These are phyloP conservation scores for Pseudogymnoascus sp. DNA, from an alignment of 2,329 filamentous ascomycete species.

Conservation along the genomic window DNA sequence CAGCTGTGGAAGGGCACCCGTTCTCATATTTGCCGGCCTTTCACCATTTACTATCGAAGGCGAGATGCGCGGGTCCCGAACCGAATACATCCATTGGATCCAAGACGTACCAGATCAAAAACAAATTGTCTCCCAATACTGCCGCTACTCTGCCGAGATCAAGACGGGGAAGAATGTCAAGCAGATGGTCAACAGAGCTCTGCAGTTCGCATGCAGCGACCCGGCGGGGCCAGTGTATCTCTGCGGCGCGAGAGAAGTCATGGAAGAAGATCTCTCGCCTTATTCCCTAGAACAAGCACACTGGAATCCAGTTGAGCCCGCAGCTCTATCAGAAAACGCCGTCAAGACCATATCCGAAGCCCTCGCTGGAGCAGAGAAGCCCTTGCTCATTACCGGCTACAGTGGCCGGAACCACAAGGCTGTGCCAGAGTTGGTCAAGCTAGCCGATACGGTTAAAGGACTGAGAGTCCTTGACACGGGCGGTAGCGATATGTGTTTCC, in stretches of 20 bases:
- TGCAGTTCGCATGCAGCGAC: slow-evolving; percentile 62
- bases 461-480: slow-evolving; percentile 67
- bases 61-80: slow-evolving; percentile 59
- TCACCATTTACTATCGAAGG: slow-evolving; percentile 65
- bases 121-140: slow-evolving; percentile 64
- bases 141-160: slow-evolving; percentile 61
- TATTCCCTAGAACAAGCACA: slow-evolving; percentile 48
- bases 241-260: slow-evolving; percentile 55
- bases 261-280: slow-evolving; percentile 61
- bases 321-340: slow-evolving; percentile 45
- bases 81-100: slow-evolving; percentile 73
- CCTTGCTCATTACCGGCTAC: slow-evolving; percentile 64
- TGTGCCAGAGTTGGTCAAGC: slow-evolving; percentile 52
- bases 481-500: slow-evolving; percentile 76
- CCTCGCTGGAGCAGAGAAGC: slow-evolving; percentile 54
- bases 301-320: slow-evolving; percentile 53
- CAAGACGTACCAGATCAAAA: slow-evolving; percentile 71
- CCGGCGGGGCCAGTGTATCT: slow-evolving; percentile 65
- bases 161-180: slow-evolving; percentile 66
- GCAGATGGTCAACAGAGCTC: slow-evolving; percentile 63
- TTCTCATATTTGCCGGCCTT: slow-evolving; percentile 67
- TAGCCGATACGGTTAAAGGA: slow-evolving; percentile 60
- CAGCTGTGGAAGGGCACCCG: slow-evolving; percentile 56
- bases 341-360: slow-evolving; percentile 53
- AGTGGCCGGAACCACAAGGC: slow-evolving; percentile 58